Conservation (phyloP, 805 yeast species). For the Candida vartiovaarae region DNA sequence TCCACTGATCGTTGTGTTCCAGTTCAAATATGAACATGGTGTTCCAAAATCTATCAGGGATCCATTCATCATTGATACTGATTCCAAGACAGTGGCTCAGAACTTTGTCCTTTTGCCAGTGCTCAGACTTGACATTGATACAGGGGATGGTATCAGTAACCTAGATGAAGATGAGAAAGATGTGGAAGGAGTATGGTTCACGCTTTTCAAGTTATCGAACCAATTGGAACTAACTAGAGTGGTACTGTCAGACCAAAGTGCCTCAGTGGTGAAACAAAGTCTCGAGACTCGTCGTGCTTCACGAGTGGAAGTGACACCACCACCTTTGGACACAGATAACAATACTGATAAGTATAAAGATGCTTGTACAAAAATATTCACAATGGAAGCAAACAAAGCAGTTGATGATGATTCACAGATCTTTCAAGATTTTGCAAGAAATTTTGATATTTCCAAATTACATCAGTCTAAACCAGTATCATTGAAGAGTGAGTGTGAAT, state of each 20-base stretch:
- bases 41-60: slow-evolving; percentile 33
- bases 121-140: background rate
- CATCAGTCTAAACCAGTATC: slow-evolving; percentile 3
- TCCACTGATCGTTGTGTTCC: slow-evolving; percentile 28
- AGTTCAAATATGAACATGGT: slow-evolving; percentile 28
- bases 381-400: background rate
- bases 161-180: slow-evolving; percentile 1
- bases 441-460: slow-evolving; percentile 3
- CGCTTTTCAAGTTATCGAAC: slow-evolving; percentile 7
- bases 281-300: background rate
- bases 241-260: background rate
- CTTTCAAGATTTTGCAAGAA: slow-evolving; percentile 14
- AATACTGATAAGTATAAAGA: slow-evolving; percentile 1
- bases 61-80: slow-evolving; percentile 21
- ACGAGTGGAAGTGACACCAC: background rate
- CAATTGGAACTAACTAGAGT: slow-evolving; percentile 1
- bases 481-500: slow-evolving; percentile 15
- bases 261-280: background rate
- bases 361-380: slow-evolving; percentile 1
- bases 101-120: slow-evolving; percentile 4
- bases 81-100: slow-evolving; percentile 1
- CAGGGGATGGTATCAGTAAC: too few species aligned
- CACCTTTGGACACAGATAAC: background rate
- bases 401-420: slow-evolving; percentile 4
- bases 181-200: slow-evolving; percentile 1